These are phyloP conservation scores for Taxillus chinensis DNA, from an alignment of 164 flowering plant genomes.

Conservation along the genomic window DNA sequence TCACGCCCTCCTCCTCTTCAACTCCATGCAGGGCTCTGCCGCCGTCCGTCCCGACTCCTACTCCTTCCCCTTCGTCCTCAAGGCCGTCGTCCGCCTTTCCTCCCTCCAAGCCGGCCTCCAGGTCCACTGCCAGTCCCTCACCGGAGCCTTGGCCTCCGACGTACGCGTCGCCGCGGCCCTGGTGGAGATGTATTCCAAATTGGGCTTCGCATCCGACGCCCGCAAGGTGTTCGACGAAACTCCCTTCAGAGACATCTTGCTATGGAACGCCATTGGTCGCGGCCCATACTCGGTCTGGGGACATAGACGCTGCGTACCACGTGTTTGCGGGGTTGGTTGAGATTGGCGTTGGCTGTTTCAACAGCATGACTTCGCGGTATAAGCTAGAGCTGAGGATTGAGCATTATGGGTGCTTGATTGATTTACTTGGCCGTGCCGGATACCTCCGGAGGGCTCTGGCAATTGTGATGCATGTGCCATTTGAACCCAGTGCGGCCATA, in stretches of 20 bases:
- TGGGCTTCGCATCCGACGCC: conserved; percentile 29
- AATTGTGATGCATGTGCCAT: conserved; percentile 45
- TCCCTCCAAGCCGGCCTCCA: conserved; percentile 20
- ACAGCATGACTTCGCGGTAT: conserved; percentile 29
- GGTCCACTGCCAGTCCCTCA: conserved; percentile 35
- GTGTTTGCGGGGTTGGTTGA: conserved; percentile 56
- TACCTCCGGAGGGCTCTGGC: conserved; percentile 39
- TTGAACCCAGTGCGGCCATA: conserved; percentile 57
- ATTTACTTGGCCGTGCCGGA: conserved; percentile 65
- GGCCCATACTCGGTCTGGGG: conserved; percentile 42
- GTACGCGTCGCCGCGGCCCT: conserved; percentile 31
- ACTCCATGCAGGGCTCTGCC: conserved; percentile 12
- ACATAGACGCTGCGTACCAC: conserved; percentile 25
- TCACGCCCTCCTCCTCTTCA: conserved; percentile 30
- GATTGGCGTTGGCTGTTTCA: conserved; percentile 30
- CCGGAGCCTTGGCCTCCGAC: conserved; percentile 28
- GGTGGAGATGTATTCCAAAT: conserved; percentile 37
- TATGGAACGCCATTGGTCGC: conserved; percentile 62
- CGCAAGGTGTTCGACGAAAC: conserved; percentile 40
- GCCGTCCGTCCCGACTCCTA: conserved; percentile 43
- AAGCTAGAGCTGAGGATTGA: conserved; percentile 39
- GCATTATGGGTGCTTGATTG: conserved; percentile 71
- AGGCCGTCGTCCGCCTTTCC: conserved; percentile 27
- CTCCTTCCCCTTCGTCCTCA: conserved; percentile 46
- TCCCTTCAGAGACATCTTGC: conserved; percentile 19